phyloP scores from a whole-genome alignment of 441 rosid species.

The Pelargonium citronellum region DNA sequence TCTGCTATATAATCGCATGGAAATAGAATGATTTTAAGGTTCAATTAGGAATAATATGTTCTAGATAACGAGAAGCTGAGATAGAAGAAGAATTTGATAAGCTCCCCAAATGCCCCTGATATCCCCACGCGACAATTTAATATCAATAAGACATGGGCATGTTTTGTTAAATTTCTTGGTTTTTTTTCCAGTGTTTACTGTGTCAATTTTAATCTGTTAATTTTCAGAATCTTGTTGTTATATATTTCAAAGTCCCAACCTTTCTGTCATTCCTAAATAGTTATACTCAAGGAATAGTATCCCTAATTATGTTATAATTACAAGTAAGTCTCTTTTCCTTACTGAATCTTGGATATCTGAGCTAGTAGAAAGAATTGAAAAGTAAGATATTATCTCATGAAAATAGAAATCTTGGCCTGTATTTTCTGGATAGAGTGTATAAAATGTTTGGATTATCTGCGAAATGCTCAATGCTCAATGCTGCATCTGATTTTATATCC shows the following conservation, averaged over 20 bases:
- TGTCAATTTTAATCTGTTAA: background rate
- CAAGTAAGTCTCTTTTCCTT: background rate
- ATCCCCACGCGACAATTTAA: background rate
- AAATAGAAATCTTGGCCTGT: background rate
- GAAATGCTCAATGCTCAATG: background rate
- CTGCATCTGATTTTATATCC: background rate
- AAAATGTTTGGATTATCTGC: background rate
- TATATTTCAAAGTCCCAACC: background rate
- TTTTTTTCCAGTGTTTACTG: background rate
- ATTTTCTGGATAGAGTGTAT: background rate
- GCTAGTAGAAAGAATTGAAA: background rate
- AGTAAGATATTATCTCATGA: background rate
- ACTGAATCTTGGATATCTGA: background rate
- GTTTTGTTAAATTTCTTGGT: background rate
- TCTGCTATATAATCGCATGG: background rate
- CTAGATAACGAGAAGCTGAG: background rate
- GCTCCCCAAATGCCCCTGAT: background rate
- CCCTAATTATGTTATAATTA: no score
- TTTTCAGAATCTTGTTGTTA: background rate
- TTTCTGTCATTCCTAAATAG: background rate
- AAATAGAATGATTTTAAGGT: background rate
- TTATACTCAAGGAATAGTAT: no score
- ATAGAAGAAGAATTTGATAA: background rate
- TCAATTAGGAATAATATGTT: background rate
- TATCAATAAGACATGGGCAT: background rate